These are phyloP conservation scores for Gossypium bickii DNA, from an alignment of 345 rosid genomes.

Conservation along the genomic window DNA sequence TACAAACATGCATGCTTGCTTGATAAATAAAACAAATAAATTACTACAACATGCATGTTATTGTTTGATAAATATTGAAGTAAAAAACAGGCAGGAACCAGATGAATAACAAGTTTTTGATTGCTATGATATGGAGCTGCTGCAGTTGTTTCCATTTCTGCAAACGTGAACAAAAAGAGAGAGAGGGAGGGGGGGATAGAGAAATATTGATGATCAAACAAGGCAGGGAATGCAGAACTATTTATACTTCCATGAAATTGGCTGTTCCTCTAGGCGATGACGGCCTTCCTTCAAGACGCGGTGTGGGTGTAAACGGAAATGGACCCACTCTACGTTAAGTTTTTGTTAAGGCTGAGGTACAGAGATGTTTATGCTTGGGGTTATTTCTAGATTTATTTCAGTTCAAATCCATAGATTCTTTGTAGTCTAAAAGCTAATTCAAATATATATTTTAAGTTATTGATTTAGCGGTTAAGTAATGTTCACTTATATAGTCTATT, in stretches of 20 bases:
- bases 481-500: too few relatives aligned
- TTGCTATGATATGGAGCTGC: neutral
- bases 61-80: neutral
- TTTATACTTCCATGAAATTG: neutral
- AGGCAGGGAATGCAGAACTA: neutral
- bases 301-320: too few relatives aligned
- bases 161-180: neutral
- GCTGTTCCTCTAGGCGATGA: neutral
- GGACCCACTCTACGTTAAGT: too few relatives aligned
- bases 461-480: too few relatives aligned
- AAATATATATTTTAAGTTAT: too few relatives aligned
- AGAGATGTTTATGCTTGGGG: too few relatives aligned
- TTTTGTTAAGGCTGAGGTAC: too few relatives aligned
- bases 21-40: neutral
- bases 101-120: constrained; percentile 3
- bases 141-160: constrained; percentile 4
- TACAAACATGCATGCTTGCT: too few relatives aligned
- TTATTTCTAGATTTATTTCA: too few relatives aligned
- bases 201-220: neutral
- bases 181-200: neutral
- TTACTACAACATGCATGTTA: neutral
- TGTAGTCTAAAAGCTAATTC: too few relatives aligned
- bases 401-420: too few relatives aligned
- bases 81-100: neutral
- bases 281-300: too few relatives aligned